These are phyloP conservation scores for Aspergillus sojae DNA, from an alignment of 2,329 filamentous ascomycete species.

Conservation along the genomic window DNA sequence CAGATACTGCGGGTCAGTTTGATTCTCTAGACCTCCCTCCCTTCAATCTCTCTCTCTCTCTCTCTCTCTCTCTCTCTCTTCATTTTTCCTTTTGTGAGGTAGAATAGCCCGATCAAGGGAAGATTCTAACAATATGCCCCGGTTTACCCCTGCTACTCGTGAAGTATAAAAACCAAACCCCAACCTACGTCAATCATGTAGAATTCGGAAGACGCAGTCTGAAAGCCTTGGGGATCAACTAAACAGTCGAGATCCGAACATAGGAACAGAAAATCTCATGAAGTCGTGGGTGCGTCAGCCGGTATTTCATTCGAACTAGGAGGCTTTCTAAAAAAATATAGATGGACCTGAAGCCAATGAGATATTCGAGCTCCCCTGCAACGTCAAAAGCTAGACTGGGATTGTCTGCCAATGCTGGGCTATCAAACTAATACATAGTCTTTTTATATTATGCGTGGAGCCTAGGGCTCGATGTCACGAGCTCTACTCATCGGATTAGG, in stretches of 20 bases:
- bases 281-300: neutral
- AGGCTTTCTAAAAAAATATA: neutral
- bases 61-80: neutral
- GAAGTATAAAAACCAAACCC: neutral
- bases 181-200: neutral
- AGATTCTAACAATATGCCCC: neutral
- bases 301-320: neutral
- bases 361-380: neutral
- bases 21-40: too few species aligned
- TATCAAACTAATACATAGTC: neutral
- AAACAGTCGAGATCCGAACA: neutral
- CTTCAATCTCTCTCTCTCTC: too few species aligned
- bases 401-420: neutral
- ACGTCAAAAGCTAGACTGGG: neutral
- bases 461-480: constrained; percentile 44
- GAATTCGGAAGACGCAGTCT: neutral
- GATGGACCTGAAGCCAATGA: neutral
- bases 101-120: neutral
- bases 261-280: neutral
- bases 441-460: constrained; percentile 49
- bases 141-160: neutral
- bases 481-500: constrained; percentile 40
- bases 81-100: neutral
- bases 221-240: neutral
- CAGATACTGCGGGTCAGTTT: too few species aligned